Evolutionary conservation across 2,329 filamentous ascomycete species (phyloP), one percentile per base, ranked within the genome.

Genomic region (Coniochaeta ligniaria): DNA sequence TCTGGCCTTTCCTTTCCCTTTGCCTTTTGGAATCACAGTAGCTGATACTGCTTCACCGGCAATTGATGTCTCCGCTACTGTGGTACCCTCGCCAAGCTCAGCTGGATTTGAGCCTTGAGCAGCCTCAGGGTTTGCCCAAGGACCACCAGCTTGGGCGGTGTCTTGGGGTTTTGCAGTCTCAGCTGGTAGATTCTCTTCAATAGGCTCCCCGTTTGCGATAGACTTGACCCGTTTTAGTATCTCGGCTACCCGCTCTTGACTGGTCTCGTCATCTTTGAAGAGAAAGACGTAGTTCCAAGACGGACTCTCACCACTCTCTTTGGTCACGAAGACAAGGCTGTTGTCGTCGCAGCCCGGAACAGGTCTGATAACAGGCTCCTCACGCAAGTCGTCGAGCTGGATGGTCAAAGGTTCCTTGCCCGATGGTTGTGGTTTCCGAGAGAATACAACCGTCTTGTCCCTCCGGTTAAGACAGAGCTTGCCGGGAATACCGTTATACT

Each of bases 391-490:
- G 28, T 61, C 61, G n/a, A 70, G 54, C 5, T 59, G 50, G n/a
- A 72, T 66, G 6, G 59, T 33, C 8, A 72, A 35, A 12, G 69
- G 66, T 8, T 66, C 65, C 33, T 63, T 68, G 2, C 57, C 60
- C 1, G 60, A 59, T 35, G 33, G 57, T 22, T 59, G 62, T 0
- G n/a, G 20, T 14, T 58, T 58, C 33, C 63, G 65, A 9, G 62
- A 24, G 24, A 70, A 72, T 1, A 31, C 45, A 43, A 72, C 31
- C 11, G 31, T 60, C 31, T 55, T 57, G 6, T 58, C 52, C 14
- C 56, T 41, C 1, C 31, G 24, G 36, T 62, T 60, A 9, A 71
- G 35, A 6, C 59, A 59, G 3, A 72, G 62, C 36, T 63, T 64
- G 4, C 70, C 70, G 20, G 58, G 26, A 6, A 62, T 59, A 6